Base-by-base conservation (phyloP, 202 grass and related monocot species). In the Digitaria exilis region DNA sequence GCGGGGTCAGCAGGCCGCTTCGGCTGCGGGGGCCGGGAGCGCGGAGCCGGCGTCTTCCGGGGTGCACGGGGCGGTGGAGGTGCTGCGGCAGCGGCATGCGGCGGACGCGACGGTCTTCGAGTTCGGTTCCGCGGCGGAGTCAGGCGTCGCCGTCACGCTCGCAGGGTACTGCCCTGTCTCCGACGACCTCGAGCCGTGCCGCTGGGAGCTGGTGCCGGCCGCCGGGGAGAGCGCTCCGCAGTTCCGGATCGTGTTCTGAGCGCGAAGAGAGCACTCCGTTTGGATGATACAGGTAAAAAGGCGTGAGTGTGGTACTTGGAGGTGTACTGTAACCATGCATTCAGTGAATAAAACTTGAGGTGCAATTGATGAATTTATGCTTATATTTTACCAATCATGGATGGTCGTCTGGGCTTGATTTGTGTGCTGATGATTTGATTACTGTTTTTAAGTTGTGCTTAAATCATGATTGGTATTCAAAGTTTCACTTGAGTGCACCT, bases 201-300 rank as follows among this genome's bases (percentile, higher is more conserved):
- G 92, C 69, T 97, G 95, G 95, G 92, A 93, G 82, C 84, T 97
- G 29, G 84, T 95, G 15, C 84, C 95, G 48, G 88, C 87, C 11
- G 13, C 84, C 0, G 87, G 86, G 1, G 86, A 87, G 14, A 80
- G 93, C 67, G 95, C 95, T 12, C 95, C 95, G 71, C 95, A 93
- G 29, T 93, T 97, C 92, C 92, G 95, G 65, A 95, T 97, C 78
- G 92, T 95, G 34, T 97, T 97, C 82, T 95, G 86, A 95, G 51
- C 58, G 41, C 49, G 34, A 48, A 56, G 64, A 56, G 44, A 13
- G 32, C 18, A 24, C 7, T n/a, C 25, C 26, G 31, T 49, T 39
- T 59, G 17, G 67, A 13, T 35, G 24, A 24, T 84, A 46, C 75
- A 28, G 34, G 61, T 64, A 71, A 34, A 79, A 76, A 70, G 4